Evolutionary conservation across 495 filamentous ascomycete genomes (phyloP).

Genomic region (Daldinia vernicosa): DNA sequence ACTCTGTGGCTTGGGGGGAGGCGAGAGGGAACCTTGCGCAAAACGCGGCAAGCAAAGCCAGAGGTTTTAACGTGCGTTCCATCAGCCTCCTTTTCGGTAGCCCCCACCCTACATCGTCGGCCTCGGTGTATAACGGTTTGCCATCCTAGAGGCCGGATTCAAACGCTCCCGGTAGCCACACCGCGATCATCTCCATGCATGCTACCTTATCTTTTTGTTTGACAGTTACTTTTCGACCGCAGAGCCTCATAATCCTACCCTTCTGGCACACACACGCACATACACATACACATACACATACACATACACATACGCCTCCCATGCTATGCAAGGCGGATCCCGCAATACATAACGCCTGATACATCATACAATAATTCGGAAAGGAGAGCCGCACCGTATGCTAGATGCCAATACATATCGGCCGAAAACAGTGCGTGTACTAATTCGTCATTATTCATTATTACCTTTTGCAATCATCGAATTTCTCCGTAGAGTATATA

Average conservation of each 20-base stretch:
- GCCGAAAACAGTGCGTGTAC: neutral
- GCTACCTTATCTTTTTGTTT: neutral
- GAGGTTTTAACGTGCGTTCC: constrained; percentile 1
- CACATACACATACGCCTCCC: neutral
- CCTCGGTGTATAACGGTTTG: constrained; percentile 14
- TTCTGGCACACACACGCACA: neutral
- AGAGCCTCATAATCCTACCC: constrained; percentile 8
- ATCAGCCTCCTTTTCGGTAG: constrained; percentile 24
- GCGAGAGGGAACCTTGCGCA: neutral
- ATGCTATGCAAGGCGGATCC: neutral
- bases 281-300: no score
- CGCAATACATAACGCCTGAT: neutral
- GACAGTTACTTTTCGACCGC: constrained; percentile 1
- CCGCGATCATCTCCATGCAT: constrained; percentile 16
- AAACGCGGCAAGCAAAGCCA: constrained; percentile 7
- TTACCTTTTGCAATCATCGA: neutral
- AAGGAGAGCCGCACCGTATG: neutral
- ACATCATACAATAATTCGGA: constrained; percentile 6
- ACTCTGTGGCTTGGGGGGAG: constrained; percentile 34
- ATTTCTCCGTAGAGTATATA: constrained; percentile 18
- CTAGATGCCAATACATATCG: neutral
- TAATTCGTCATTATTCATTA: neutral
- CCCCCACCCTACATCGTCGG: constrained; percentile 10
- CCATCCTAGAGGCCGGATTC: constrained; percentile 9
- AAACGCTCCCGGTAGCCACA: constrained; percentile 17